phyloP scores from a whole-genome alignment of 805 yeast genomes.

The Saccharomycopsis babjevae region DNA sequence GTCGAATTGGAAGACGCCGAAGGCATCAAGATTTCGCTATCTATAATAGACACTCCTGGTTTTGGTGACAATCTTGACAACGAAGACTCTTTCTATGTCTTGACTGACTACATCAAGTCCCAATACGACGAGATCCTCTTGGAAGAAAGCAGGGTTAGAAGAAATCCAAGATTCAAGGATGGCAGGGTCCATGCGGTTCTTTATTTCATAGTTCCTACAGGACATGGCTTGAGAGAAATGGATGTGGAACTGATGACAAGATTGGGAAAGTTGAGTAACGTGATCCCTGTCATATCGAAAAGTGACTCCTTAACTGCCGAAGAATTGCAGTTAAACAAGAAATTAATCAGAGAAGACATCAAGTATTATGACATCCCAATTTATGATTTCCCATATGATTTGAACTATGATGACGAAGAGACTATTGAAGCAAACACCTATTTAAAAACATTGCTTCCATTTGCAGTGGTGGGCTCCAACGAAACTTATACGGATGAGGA shows the following conservation, averaged over 20 bases:
- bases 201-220: conserved; percentile 74
- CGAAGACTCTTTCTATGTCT: conserved; percentile 51
- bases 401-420: conserved; percentile 45
- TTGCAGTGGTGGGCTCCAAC: conserved; percentile 61
- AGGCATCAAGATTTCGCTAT: conserved; percentile 69
- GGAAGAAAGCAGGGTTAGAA: conserved; percentile 71
- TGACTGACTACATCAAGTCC: conserved; percentile 71
- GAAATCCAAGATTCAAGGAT: conserved; percentile 79
- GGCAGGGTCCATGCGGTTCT: conserved; percentile 71
- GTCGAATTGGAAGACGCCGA: conserved; percentile 83
- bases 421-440: conserved; percentile 56
- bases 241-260: conserved; percentile 73
- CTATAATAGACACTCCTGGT: conserved; percentile 75
- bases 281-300: conserved; percentile 79
- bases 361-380: conserved; percentile 59
- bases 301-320: conserved; percentile 76
- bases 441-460: conserved; percentile 54
- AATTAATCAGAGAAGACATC: conserved; percentile 67
- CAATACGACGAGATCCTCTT: conserved; percentile 75
- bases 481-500: conserved; percentile 38
- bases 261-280: conserved; percentile 70
- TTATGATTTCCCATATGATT: conserved; percentile 61
- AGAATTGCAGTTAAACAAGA: conserved; percentile 67
- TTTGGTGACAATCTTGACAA: conserved; percentile 70
- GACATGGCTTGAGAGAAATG: conserved; percentile 68